Percentiles rank a stretch among this genome's conserved stretches.
Conservation (phyloP, 1,139 yeast species). For the Yamadazyma epiphylla region DNA sequence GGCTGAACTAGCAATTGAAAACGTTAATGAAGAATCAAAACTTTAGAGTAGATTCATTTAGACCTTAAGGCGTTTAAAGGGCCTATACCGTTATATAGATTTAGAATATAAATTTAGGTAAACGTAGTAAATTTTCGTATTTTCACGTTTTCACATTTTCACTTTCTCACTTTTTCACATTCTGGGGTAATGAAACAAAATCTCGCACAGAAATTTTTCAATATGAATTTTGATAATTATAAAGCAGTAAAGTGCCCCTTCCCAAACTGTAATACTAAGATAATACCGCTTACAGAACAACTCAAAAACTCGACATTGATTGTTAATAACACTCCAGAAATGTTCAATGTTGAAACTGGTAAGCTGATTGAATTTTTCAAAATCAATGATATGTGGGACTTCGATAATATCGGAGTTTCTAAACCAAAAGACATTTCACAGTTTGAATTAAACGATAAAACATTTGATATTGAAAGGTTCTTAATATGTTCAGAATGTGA, state of each 20-base stretch:
- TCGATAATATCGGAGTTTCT: slow-evolving; percentile 74
- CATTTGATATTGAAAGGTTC: slow-evolving; percentile 42
- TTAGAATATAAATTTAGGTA: too few species aligned
- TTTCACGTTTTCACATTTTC: background rate
- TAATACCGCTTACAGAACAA: slow-evolving; percentile 23
- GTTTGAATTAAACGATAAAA: slow-evolving; percentile 11
- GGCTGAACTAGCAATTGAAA: slow-evolving; percentile 32
- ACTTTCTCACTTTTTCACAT: background rate
- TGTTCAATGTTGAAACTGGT: slow-evolving; percentile 19
- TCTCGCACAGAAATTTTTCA: background rate
- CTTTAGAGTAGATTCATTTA: background rate
- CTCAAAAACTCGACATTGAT: slow-evolving; percentile 10
- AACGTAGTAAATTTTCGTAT: background rate
- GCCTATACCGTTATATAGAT: too few species aligned
- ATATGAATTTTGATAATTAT: slow-evolving; percentile 7
- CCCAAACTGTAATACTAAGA: slow-evolving; percentile 29
- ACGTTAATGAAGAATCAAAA: slow-evolving; percentile 9
- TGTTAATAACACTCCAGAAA: slow-evolving; percentile 27
- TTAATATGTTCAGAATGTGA: slow-evolving; percentile 74
- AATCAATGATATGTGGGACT: slow-evolving; percentile 65
- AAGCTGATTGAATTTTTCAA: slow-evolving; percentile 25
- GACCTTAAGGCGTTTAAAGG: too few species aligned
- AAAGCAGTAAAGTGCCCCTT: slow-evolving; percentile 28
- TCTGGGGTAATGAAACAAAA: background rate
- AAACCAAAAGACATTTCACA: slow-evolving; percentile 23